These are phyloP conservation scores for Solanum aculeatissimum DNA, from an alignment of 305 asterid genomes.

Conservation along the genomic window DNA sequence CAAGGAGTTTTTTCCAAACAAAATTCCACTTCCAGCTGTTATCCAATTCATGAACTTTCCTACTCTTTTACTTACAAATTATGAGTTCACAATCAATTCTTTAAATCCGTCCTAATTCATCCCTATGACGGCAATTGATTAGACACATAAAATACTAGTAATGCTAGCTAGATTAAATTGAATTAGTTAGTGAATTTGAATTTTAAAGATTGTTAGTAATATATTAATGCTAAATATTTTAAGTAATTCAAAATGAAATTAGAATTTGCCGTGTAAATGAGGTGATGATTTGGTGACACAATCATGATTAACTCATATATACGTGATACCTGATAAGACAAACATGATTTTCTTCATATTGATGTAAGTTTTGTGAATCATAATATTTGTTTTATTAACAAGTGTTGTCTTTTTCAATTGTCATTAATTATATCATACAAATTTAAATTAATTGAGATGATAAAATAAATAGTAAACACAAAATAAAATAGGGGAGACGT, in stretches of 20 bases:
- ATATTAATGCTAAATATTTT: not conserved
- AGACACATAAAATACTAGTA: not conserved
- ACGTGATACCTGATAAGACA: accelerated
- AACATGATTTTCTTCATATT: not conserved
- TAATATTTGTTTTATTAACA: too few relatives aligned
- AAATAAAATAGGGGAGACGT: not conserved
- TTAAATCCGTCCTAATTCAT: too few relatives aligned
- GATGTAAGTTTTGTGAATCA: not conserved
- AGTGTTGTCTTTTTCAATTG: not conserved
- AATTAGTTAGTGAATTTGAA: not conserved
- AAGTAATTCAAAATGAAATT: not conserved
- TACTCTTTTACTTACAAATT: not conserved
- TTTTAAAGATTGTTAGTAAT: not conserved
- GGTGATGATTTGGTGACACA: not conserved
- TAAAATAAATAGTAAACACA: not conserved
- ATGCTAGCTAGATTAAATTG: not conserved
- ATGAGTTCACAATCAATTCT: not conserved
- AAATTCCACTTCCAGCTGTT: not conserved
- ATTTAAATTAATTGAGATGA: not conserved
- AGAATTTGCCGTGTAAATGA: not conserved
- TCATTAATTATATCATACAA: not conserved
- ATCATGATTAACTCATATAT: too few relatives aligned
- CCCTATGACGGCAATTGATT: not conserved
- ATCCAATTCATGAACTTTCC: not conserved
- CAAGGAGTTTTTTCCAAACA: not conserved